phyloP scores from a whole-genome alignment of 345 rosid species.

The Moricandia arvensis region DNA sequence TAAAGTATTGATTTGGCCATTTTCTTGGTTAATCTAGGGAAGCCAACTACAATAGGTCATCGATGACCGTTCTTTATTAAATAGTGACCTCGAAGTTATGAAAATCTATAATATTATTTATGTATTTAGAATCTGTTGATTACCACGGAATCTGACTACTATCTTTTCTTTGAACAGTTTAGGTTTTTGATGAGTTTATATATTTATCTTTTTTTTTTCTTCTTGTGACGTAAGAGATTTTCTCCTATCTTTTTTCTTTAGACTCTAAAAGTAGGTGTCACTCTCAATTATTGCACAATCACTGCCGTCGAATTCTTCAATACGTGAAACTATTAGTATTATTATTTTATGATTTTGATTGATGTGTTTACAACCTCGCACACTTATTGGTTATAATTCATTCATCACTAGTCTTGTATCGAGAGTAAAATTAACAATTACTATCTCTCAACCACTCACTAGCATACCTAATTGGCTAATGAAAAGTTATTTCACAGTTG shows the following conservation, averaged over 20 bases:
- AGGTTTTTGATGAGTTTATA: neutral
- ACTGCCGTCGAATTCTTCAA: constrained; percentile 29
- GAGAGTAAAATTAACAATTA: neutral
- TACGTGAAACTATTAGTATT: neutral
- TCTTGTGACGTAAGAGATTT: neutral
- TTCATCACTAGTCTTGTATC: neutral
- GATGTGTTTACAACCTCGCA: constrained; percentile 5
- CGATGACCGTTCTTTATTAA: constrained; percentile 4
- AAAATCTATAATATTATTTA: neutral
- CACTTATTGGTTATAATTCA: neutral
- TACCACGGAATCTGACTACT: constrained; percentile 34
- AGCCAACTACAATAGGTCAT: neutral
- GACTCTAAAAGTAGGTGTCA: constrained; percentile 16
- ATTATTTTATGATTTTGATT: neutral
- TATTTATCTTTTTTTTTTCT: neutral
- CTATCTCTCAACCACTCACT: neutral
- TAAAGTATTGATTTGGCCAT: neutral
- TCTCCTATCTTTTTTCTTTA: constrained; percentile 4
- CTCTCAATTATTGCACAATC: constrained; percentile 32
- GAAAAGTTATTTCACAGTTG: neutral
- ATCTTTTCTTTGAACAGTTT: constrained; percentile 11
- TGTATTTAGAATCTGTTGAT: constrained; percentile 19
- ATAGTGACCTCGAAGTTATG: constrained; percentile 42
- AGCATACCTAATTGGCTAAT: neutral
- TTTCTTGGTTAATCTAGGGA: constrained; percentile 11